Evolutionary conservation across 805 yeast species (phyloP).

Genomic region (Phaffomyces thermotolerans): DNA sequence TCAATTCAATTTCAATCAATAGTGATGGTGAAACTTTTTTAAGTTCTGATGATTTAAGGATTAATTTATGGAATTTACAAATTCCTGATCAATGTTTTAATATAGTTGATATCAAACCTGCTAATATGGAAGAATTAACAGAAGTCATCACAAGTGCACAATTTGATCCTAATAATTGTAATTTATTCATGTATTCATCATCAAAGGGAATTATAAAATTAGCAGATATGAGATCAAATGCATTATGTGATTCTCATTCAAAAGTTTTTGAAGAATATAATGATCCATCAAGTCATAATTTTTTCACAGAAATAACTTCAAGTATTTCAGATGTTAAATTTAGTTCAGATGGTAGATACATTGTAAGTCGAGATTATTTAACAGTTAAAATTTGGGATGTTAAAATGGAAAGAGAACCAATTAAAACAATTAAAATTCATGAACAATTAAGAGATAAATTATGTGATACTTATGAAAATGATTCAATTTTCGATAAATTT

Average conservation of each 20-base stretch:
- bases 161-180: conserved; percentile 90
- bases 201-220: conserved; percentile 93
- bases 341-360: conserved; percentile 85
- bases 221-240: conserved; percentile 93
- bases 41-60: conserved; percentile 88
- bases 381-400: conserved; percentile 98
- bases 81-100: conserved; percentile 94
- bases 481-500: conserved; percentile 96
- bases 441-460: conserved; percentile 88
- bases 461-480: conserved; percentile 97
- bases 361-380: conserved; percentile 95
- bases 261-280: conserved; percentile 85
- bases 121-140: conserved; percentile 97
- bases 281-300: conserved; percentile 89
- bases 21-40: conserved; percentile 94
- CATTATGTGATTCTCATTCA: conserved; percentile 86
- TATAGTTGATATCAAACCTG: conserved; percentile 96
- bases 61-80: conserved; percentile 91
- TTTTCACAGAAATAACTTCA: conserved; percentile 94
- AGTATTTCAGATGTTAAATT: conserved; percentile 92
- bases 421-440: conserved; percentile 91
- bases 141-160: conserved; percentile 96
- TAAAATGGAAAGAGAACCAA: conserved; percentile 92
- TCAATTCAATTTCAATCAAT: conserved; percentile 89
- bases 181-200: conserved; percentile 89